Conservation (phyloP, 495 filamentous ascomycete genomes). For the Glarea lozoyensis region DNA sequence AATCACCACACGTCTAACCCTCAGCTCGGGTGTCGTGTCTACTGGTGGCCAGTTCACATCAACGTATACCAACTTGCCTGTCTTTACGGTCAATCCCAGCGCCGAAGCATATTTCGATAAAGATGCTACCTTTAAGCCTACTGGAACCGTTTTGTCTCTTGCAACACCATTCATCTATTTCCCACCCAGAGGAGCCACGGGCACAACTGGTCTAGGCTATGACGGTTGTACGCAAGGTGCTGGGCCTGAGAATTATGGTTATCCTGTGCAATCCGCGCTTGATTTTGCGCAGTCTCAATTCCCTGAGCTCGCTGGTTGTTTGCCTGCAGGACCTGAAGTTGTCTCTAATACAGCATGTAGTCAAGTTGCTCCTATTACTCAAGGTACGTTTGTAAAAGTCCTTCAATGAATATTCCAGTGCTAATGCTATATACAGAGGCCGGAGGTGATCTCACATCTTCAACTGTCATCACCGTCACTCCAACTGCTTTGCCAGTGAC, state of each 20-base stretch:
- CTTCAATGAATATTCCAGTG: neutral
- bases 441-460: slow-evolving; percentile 1
- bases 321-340: neutral
- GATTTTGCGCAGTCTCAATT: neutral
- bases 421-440: neutral
- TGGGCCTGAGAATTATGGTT: slow-evolving; percentile 2
- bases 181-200: neutral
- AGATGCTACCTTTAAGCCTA: neutral
- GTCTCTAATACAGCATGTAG: neutral
- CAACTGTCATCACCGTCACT: neutral
- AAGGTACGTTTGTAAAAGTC: neutral
- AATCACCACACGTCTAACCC: neutral
- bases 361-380: neutral
- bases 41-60: neutral
- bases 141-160: neutral
- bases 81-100: neutral
- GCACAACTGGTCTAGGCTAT: neutral
- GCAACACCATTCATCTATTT: slow-evolving; percentile 3
- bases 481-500: neutral
- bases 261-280: neutral
- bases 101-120: neutral
- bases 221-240: neutral
- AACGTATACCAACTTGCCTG: neutral
- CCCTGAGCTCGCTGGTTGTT: neutral
- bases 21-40: neutral